These are phyloP conservation scores for Backusella macrospora DNA, from an alignment of 192 early-diverging fungal genomes.

Conservation along the genomic window DNA sequence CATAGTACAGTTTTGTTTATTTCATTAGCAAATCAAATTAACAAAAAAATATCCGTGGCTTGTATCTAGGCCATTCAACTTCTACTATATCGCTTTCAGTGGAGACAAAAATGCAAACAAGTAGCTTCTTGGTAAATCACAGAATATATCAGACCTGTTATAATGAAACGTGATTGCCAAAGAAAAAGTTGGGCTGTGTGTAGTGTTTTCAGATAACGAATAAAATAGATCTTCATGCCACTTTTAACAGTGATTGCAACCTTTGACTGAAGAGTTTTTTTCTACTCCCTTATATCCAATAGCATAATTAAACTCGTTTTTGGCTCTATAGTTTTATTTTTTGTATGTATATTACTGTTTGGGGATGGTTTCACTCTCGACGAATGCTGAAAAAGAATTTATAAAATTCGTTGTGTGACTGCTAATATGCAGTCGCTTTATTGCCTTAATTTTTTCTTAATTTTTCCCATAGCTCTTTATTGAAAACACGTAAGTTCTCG, in stretches of 20 bases:
- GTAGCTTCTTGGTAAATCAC: constrained; percentile 8
- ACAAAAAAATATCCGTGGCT: constrained; percentile 8
- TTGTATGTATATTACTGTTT: constrained; percentile 7
- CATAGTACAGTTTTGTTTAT: not conserved
- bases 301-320: constrained; percentile 1
- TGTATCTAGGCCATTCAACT: constrained; percentile 8
- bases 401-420: not conserved
- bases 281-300: constrained; percentile 2
- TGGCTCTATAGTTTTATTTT: constrained; percentile 3
- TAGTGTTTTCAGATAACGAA: constrained; percentile 6
- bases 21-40: constrained; percentile 6
- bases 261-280: constrained; percentile 1
- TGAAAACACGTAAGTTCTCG: constrained; percentile 4
- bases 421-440: not conserved
- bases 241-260: constrained; percentile 1
- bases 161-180: constrained; percentile 4
- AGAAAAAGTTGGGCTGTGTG: constrained; percentile 5
- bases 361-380: constrained; percentile 3
- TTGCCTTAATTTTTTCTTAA: too few species aligned
- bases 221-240: constrained; percentile 5
- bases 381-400: not conserved
- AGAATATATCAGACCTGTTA: constrained; percentile 8
- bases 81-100: not conserved
- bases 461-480: constrained; percentile 1
- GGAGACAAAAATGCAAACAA: not conserved